phyloP scores from a whole-genome alignment of 345 rosid species.

The Gossypium australe region DNA sequence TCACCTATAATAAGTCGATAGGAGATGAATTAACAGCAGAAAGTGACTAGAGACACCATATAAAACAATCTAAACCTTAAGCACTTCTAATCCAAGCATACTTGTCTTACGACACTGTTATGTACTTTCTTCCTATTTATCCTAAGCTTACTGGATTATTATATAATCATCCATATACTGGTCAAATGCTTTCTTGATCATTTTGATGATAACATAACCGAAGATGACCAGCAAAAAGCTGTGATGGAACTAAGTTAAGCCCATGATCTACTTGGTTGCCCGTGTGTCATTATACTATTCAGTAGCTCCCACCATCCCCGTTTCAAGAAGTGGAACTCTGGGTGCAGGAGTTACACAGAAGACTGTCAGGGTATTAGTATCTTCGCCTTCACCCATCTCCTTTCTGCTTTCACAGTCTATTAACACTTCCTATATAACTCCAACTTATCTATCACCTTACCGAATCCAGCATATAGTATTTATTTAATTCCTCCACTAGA shows the following conservation, averaged over 20 bases:
- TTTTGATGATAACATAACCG: not conserved
- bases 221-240: not conserved
- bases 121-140: not conserved
- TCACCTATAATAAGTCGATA: not conserved
- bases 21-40: not conserved
- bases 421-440: not conserved
- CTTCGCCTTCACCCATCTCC: not conserved
- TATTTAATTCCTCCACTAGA: not conserved
- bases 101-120: not conserved
- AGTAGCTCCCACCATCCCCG: not conserved
- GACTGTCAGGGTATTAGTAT: not conserved
- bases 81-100: not conserved
- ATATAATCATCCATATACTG: not conserved
- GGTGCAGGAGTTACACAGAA: not conserved
- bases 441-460: not conserved
- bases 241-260: not conserved
- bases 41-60: not conserved
- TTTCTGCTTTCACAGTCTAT: not conserved
- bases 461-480: not conserved
- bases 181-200: not conserved
- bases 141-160: not conserved
- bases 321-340: not conserved
- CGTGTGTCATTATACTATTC: not conserved
- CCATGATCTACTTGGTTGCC: not conserved
- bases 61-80: not conserved